Evolutionary conservation across 768 basidiomycete species (phyloP).

Genomic region (Paxillus involutus): DNA sequence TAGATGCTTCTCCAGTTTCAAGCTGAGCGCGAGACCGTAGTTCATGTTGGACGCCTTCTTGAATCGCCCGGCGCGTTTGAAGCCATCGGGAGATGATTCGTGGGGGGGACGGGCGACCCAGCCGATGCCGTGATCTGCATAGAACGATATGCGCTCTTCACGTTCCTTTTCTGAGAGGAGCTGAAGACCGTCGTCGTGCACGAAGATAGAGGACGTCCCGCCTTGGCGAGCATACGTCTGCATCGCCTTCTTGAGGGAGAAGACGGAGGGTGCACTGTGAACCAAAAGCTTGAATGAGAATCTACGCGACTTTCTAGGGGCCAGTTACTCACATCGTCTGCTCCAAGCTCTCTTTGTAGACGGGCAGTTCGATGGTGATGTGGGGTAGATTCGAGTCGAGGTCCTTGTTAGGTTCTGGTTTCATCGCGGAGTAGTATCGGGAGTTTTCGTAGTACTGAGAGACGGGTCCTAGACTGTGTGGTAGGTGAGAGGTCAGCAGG

Average conservation of each 20-base stretch:
- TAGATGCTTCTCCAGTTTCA: conserved; percentile 36
- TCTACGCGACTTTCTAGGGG: not conserved
- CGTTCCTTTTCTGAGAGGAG: conserved; percentile 46
- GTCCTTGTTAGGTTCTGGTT: conserved; percentile 59
- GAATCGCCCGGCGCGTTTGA: conserved; percentile 71
- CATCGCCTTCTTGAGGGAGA: conserved; percentile 62
- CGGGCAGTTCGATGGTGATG: conserved; percentile 80
- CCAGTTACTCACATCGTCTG: conserved; percentile 67
- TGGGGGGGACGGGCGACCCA: conserved; percentile 62
- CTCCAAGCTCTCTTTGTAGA: conserved; percentile 84
- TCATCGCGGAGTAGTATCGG: conserved; percentile 73
- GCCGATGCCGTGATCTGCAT: conserved; percentile 57
- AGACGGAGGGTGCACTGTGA: conserved; percentile 63
- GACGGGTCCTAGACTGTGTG: conserved; percentile 69
- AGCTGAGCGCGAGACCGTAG: conserved; percentile 54
- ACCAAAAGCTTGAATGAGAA: not conserved
- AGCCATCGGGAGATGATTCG: conserved; percentile 13
- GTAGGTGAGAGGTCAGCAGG: conserved; percentile 1
- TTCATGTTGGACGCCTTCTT: conserved; percentile 96
- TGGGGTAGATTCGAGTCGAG: conserved; percentile 69
- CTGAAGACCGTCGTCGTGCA: conserved; percentile 65
- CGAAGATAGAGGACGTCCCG: conserved; percentile 54
- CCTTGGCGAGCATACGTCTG: conserved; percentile 67
- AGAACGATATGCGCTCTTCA: conserved; percentile 49
- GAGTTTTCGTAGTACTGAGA: conserved; percentile 87